Evolutionary conservation across 176 grass and related monocot genomes (phyloP).

Genomic region (Puya raimondii): DNA sequence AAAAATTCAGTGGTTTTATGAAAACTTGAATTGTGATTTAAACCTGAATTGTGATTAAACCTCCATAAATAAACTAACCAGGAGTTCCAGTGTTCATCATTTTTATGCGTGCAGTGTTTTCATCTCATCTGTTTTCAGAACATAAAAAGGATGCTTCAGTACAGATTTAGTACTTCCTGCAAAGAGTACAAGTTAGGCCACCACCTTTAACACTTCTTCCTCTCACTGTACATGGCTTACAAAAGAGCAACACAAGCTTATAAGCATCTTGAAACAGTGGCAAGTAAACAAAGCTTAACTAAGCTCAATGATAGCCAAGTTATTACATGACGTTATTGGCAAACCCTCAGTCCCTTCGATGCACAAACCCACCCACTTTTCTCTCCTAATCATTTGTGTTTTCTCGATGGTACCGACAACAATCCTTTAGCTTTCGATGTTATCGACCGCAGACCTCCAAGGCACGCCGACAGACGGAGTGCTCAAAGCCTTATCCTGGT

Average conservation of each 20-base stretch:
- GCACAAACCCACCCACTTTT: not conserved
- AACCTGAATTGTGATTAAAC: no score
- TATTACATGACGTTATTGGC: not conserved
- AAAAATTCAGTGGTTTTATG: no score
- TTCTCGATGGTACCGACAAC: not conserved
- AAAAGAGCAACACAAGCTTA: not conserved
- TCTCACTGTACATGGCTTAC: not conserved
- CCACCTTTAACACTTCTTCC: not conserved
- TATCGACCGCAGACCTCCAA: constrained; percentile 17
- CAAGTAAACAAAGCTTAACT: not conserved
- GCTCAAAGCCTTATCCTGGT: constrained; percentile 16
- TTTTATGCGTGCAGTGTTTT: no score
- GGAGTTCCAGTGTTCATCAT: no score
- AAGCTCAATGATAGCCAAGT: not conserved
- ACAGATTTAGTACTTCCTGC: not conserved
- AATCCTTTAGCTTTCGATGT: constrained; percentile 28
- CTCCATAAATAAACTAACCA: no score
- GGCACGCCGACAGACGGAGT: constrained; percentile 4
- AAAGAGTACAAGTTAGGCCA: not conserved
- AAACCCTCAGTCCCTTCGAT: not conserved
- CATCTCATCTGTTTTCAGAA: no score
- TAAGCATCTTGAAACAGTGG: not conserved
- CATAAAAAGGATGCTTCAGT: not conserved
- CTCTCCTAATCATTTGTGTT: constrained; percentile 23
- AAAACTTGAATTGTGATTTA: no score